A percentile compares a stretch with the other conserved stretches of the same genome.
phyloP scores from a whole-genome alignment of 2,329 filamentous ascomycete species.

The Colletotrichum zoysiae region DNA sequence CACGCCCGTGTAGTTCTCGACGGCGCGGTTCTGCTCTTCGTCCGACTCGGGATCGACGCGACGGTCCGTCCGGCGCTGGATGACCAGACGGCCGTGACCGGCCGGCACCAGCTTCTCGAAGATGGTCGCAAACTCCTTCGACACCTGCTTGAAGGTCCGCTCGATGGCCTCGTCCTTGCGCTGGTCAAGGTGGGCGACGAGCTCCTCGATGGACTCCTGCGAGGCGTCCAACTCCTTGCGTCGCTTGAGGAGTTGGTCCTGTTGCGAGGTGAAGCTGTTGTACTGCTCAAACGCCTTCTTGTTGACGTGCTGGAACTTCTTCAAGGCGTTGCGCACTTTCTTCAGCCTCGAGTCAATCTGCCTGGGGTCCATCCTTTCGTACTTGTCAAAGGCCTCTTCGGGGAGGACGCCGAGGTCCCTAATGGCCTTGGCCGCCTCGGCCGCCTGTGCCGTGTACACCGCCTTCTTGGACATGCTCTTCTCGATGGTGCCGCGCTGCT shows the following conservation, averaged over 20 bases:
- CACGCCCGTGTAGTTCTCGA: conserved; percentile 97
- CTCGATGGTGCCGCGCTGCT: conserved; percentile 89
- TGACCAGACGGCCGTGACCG: conserved; percentile 90
- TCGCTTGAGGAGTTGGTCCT: conserved; percentile 86
- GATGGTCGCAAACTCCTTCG: conserved; percentile 89
- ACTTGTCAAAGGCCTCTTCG: conserved; percentile 93
- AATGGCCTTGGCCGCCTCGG: conserved; percentile 88
- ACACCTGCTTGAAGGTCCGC: conserved; percentile 98
- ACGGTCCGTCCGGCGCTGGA: conserved; percentile 88
- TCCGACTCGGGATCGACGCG: conserved; percentile 70
- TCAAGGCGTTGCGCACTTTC: conserved; percentile 91
- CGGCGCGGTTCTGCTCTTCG: conserved; percentile 74
- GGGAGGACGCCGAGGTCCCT: conserved; percentile 92
- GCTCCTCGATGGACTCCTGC: conserved; percentile 88
- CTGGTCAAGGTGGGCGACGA: conserved; percentile 92
- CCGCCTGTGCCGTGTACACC: conserved; percentile 79
- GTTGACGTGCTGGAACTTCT: conserved; percentile 98
- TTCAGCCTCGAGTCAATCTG: conserved; percentile 78
- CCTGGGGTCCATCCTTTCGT: conserved; percentile 84
- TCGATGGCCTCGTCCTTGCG: conserved; percentile 98
- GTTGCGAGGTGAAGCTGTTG: conserved; percentile 94
- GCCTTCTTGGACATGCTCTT: conserved; percentile 92
- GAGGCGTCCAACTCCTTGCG: conserved; percentile 89
- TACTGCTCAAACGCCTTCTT: conserved; percentile 99
- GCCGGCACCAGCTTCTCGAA: conserved; percentile 96